Conservation (phyloP, 2,329 filamentous ascomycete species). For the Cadophora sp. region DNA sequence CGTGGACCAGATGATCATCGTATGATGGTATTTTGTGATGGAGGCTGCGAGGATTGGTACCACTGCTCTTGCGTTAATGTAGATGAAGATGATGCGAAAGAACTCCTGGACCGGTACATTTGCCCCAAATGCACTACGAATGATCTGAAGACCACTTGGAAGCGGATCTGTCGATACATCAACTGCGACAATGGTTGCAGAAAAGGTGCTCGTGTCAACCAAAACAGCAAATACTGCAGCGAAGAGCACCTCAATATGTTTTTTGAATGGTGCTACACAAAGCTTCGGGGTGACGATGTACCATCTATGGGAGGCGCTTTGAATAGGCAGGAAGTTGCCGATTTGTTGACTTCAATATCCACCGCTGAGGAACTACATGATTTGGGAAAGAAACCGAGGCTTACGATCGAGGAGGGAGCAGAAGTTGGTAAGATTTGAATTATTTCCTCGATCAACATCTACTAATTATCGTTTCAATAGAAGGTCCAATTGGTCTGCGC, state of each 20-base stretch:
- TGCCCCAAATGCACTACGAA: constrained; percentile 42
- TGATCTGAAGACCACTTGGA: constrained; percentile 41
- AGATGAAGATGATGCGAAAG: constrained; percentile 40
- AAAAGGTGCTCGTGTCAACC: constrained; percentile 41
- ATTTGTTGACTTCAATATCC: constrained; percentile 33
- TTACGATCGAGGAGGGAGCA: constrained; percentile 37
- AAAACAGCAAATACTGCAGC: constrained; percentile 45
- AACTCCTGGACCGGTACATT: constrained; percentile 44
- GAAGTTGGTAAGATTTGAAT: constrained; percentile 38
- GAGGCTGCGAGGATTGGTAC: constrained; percentile 46
- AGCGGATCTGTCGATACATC: constrained; percentile 43
- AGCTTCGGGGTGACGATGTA: constrained; percentile 33
- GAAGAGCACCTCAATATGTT: constrained; percentile 40
- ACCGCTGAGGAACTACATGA: constrained; percentile 35
- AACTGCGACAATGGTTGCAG: constrained; percentile 39
- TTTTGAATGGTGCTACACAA: constrained; percentile 32
- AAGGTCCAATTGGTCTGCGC: constrained; percentile 37
- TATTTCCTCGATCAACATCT: neutral
- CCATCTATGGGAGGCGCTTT: constrained; percentile 43
- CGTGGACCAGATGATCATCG: constrained; percentile 45
- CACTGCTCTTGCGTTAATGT: constrained; percentile 44
- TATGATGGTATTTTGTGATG: constrained; percentile 46
- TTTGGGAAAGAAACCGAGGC: constrained; percentile 41
- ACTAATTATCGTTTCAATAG: constrained; percentile 24
- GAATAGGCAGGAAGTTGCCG: constrained; percentile 36